phyloP scores from a whole-genome alignment of 163 green algal species.

The Chloroidium sp. region DNA sequence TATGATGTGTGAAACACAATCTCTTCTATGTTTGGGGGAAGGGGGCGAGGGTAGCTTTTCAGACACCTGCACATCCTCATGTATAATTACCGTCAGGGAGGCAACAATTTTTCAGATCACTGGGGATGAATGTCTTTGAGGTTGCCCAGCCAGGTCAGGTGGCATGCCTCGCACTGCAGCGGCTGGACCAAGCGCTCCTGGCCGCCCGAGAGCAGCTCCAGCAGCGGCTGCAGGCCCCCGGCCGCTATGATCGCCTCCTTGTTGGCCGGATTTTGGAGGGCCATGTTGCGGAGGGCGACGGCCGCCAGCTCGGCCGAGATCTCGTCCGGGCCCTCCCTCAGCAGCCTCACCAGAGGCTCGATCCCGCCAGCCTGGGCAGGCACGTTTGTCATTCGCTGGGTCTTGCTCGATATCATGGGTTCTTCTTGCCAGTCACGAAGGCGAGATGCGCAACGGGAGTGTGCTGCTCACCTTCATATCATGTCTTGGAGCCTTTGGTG shows the following conservation, averaged over 20 bases:
- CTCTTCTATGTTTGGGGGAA: too few species aligned
- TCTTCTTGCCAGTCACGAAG: neutral
- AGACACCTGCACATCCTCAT: too few species aligned
- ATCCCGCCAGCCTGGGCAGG: slow-evolving; percentile 18
- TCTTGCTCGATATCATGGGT: too few species aligned
- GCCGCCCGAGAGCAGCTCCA: slow-evolving; percentile 25
- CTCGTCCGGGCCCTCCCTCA: slow-evolving; percentile 21
- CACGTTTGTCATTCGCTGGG: too few species aligned
- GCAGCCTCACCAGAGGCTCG: slow-evolving; percentile 20
- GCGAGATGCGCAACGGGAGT: neutral
- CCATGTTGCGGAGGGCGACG: slow-evolving; percentile 33
- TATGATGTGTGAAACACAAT: too few species aligned
- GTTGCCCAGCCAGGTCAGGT: too few species aligned
- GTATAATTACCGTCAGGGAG: too few species aligned
- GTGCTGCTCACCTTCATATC: too few species aligned
- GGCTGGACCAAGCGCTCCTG: slow-evolving; percentile 23
- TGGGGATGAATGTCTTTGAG: too few species aligned
- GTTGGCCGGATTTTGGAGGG: slow-evolving; percentile 20
- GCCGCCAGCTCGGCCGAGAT: slow-evolving; percentile 32
- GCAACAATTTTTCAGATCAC: too few species aligned
- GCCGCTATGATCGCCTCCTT: slow-evolving; percentile 20
- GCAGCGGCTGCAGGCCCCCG: slow-evolving; percentile 24
- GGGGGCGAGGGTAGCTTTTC: too few species aligned
- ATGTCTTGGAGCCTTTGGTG: too few species aligned
- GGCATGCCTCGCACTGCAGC: slow-evolving; percentile 14